Percentiles rank a stretch among this genome's conserved stretches.
Conservation (phyloP, 768 basidiomycete species). For the Pisolithus marmoratus region DNA sequence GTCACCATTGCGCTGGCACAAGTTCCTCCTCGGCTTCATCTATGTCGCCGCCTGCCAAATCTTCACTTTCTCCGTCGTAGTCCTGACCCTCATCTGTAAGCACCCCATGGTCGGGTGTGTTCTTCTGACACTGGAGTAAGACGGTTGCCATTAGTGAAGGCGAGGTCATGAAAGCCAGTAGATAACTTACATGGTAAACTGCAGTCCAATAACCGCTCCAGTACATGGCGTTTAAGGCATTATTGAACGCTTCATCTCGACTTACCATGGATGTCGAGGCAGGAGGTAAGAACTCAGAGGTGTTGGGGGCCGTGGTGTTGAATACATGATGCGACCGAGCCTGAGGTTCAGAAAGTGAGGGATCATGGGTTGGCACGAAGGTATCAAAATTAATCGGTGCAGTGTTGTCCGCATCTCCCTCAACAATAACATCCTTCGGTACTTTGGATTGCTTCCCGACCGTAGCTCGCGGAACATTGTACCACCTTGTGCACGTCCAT, state of each 20-base stretch:
- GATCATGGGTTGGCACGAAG: constrained; percentile 65
- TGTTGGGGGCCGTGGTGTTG: constrained; percentile 5
- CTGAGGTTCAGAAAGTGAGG: constrained; percentile 40
- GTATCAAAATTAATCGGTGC: constrained; percentile 64
- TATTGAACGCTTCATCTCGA: constrained; percentile 72
- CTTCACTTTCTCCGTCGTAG: constrained; percentile 21
- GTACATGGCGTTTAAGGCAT: constrained; percentile 75
- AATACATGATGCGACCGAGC: not conserved
- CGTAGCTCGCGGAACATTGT: constrained; percentile 49
- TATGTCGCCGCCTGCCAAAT: constrained; percentile 14
- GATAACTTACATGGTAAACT: constrained; percentile 62
- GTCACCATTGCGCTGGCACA: constrained; percentile 26
- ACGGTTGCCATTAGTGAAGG: constrained; percentile 2
- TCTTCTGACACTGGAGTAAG: constrained; percentile 30
- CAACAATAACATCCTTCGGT: constrained; percentile 5
- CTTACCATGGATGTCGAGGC: constrained; percentile 38
- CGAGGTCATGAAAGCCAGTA: not conserved
- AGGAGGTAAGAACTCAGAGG: constrained; percentile 23
- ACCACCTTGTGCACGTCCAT: constrained; percentile 52
- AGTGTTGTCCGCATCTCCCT: constrained; percentile 42
- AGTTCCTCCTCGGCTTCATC: constrained; percentile 16
- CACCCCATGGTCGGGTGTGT: constrained; percentile 7
- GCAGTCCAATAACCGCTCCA: constrained; percentile 89
- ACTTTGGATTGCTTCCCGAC: constrained; percentile 5
- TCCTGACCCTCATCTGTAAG: constrained; percentile 25